Conservation (phyloP, 495 filamentous ascomycete genomes). For the Talaromyces nanjingensis region DNA sequence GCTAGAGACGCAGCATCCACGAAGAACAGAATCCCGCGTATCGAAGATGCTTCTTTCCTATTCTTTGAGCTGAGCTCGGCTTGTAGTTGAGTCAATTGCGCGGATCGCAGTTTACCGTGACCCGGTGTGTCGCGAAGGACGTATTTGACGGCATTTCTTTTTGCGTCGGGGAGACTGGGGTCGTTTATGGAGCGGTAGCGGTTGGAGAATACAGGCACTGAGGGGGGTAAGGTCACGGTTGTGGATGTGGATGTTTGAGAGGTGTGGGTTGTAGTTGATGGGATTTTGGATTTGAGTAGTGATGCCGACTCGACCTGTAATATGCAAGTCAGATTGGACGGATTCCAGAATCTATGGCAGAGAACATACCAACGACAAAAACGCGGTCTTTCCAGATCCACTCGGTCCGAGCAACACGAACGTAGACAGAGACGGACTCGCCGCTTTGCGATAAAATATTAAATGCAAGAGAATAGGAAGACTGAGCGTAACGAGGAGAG, state of each 20-base stretch:
- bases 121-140: slow-evolving; percentile 83
- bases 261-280: slow-evolving; percentile 56
- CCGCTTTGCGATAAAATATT: slow-evolving; percentile 58
- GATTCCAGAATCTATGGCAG: neutral
- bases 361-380: slow-evolving; percentile 64
- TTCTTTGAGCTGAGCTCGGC: slow-evolving; percentile 29
- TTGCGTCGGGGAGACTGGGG: slow-evolving; percentile 54
- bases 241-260: slow-evolving; percentile 69
- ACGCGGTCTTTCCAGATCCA: slow-evolving; percentile 80
- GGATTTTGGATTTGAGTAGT: slow-evolving; percentile 21
- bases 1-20: slow-evolving; percentile 75
- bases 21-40: slow-evolving; percentile 78
- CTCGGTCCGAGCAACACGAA: slow-evolving; percentile 83
- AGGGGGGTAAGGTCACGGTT: slow-evolving; percentile 63
- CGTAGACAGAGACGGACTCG: slow-evolving; percentile 63
- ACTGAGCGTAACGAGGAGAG: slow-evolving; percentile 61
- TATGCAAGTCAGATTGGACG: too few species aligned
- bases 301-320: slow-evolving; percentile 42
- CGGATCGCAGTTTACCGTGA: slow-evolving; percentile 81
- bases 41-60: slow-evolving; percentile 43
- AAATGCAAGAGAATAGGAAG: slow-evolving; percentile 73
- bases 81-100: slow-evolving; percentile 33
- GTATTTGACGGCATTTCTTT: slow-evolving; percentile 70
- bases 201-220: slow-evolving; percentile 53
- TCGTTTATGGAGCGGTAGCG: slow-evolving; percentile 66